phyloP scores from a whole-genome alignment of 2,329 filamentous ascomycete species.

The Nemania abortiva region DNA sequence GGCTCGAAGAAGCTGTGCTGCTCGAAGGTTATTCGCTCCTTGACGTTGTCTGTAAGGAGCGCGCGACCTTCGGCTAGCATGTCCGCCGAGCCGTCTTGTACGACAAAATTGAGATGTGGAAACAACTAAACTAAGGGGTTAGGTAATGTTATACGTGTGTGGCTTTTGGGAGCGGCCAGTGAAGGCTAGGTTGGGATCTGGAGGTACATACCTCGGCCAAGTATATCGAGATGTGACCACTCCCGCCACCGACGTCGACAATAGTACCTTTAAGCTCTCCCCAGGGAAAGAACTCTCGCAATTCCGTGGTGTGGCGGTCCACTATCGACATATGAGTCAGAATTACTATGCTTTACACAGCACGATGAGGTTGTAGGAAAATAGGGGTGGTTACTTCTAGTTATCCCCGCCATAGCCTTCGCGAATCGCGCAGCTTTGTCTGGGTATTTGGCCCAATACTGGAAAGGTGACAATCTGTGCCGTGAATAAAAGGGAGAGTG shows the following conservation, averaged over 20 bases:
- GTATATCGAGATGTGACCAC: conserved; percentile 34
- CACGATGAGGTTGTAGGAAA: not conserved
- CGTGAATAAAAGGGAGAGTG: conserved; percentile 40
- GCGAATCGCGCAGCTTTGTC: conserved; percentile 29
- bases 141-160: not conserved
- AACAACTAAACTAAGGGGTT: conserved; percentile 3
- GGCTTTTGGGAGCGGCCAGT: too few species aligned
- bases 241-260: conserved; percentile 35
- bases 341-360: not conserved
- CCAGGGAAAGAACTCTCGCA: conserved; percentile 38
- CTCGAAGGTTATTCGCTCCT: conserved; percentile 37
- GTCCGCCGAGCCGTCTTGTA: conserved; percentile 40
- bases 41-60: conserved; percentile 29
- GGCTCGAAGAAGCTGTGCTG: conserved; percentile 47
- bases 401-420: conserved; percentile 35
- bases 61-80: conserved; percentile 41
- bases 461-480: conserved; percentile 38
- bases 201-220: conserved; percentile 28
- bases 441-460: conserved; percentile 23
- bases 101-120: conserved; percentile 38
- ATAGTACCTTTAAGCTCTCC: conserved; percentile 24
- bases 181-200: not conserved
- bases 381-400: conserved; percentile 21
- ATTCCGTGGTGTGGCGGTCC: conserved; percentile 25
- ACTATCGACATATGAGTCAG: conserved; percentile 22